Conservation (phyloP, 495 filamentous ascomycete species). For the Friedmanniomyces simplex region DNA sequence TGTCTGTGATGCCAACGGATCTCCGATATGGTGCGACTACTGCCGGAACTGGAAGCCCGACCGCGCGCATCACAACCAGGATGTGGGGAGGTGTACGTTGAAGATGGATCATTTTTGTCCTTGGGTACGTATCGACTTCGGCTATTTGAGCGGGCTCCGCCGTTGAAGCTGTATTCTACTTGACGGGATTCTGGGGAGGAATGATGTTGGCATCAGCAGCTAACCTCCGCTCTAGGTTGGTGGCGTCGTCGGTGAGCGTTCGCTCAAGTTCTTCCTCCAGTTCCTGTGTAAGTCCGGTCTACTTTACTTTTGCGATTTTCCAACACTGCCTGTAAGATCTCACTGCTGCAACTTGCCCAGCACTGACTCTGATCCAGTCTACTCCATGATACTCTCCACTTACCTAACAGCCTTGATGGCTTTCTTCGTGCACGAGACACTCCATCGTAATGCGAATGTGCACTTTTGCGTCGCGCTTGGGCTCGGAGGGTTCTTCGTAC, state of each 20-base stretch:
- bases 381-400: slow-evolving; percentile 55
- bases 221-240: slow-evolving; percentile 46
- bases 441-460: slow-evolving; percentile 26
- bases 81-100: slow-evolving; percentile 65
- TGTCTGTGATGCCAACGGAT: slow-evolving; percentile 53
- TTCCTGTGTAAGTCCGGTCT: slow-evolving; percentile 39
- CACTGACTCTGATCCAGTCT: slow-evolving; percentile 30
- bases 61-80: slow-evolving; percentile 72
- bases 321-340: no score
- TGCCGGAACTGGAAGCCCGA: slow-evolving; percentile 81
- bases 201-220: no score
- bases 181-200: no score
- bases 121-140: slow-evolving; percentile 42
- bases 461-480: slow-evolving; percentile 47
- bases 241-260: slow-evolving; percentile 73
- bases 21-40: slow-evolving; percentile 66
- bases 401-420: slow-evolving; percentile 52
- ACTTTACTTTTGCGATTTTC: no score
- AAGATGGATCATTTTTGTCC: slow-evolving; percentile 96
- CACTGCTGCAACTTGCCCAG: no score
- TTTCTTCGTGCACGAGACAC: slow-evolving; percentile 34
- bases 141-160: no score
- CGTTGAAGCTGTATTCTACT: background rate
- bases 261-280: slow-evolving; percentile 83
- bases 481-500: slow-evolving; percentile 24